Evolutionary conservation across 352 stramenopile species (phyloP).

Genomic region (Phytopythium mirpurense): DNA sequence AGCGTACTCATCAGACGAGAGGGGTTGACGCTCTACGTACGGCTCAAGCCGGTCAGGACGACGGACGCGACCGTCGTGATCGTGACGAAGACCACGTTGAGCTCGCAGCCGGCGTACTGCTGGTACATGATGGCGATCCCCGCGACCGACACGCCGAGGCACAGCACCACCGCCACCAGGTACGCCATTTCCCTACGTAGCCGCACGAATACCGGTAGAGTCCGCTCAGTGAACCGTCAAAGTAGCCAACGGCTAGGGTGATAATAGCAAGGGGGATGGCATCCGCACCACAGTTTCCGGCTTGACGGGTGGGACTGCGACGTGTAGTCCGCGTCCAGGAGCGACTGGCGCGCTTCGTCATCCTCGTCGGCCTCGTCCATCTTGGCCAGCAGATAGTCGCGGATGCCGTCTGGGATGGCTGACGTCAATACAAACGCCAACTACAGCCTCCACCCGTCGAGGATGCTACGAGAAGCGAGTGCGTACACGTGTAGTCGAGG

Average conservation of each 20-base stretch:
- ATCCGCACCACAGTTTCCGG: constrained; percentile 3
- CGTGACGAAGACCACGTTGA: constrained; percentile 58
- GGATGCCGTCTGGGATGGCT: constrained; percentile 58
- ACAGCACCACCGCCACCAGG: constrained; percentile 36
- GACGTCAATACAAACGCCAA: too few species aligned
- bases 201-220: background rate
- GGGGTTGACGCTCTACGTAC: constrained; percentile 32
- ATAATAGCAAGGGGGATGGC: too few species aligned
- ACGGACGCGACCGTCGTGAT: constrained; percentile 43
- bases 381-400: constrained; percentile 62
- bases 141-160: constrained; percentile 22
- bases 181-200: constrained; percentile 47
- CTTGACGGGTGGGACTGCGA: constrained; percentile 3
- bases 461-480: background rate
- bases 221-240: too few species aligned
- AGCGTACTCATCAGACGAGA: too few species aligned
- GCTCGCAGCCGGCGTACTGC: constrained; percentile 37
- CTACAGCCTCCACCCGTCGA: too few species aligned
- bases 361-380: constrained; percentile 60
- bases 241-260: too few species aligned
- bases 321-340: constrained; percentile 22
- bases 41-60: constrained; percentile 44
- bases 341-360: constrained; percentile 37
- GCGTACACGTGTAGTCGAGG: constrained; percentile 62
- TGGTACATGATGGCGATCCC: constrained; percentile 53